Percentiles rank a stretch among this genome's conserved stretches.
Evolutionary conservation across 2,329 filamentous ascomycete genomes (phyloP).

Genomic region (Simplicillium sp.): DNA sequence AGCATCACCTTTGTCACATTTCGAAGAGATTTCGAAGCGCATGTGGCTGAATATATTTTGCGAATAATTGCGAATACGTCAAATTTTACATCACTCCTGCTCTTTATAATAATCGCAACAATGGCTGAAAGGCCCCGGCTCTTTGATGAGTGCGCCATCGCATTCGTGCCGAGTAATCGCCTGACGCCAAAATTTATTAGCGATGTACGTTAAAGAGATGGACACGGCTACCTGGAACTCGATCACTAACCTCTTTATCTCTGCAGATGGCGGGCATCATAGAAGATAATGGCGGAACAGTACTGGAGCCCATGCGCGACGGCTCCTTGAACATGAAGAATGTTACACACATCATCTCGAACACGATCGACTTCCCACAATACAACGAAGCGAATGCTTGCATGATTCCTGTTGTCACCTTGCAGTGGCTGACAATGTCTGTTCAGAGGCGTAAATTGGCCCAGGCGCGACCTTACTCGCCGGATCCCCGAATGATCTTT

Average conservation of each 20-base stretch:
- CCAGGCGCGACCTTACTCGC: conserved; percentile 76
- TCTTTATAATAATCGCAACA: background rate
- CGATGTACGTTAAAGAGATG: conserved; percentile 20
- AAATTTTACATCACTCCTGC: too few relatives aligned
- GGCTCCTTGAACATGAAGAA: conserved; percentile 37
- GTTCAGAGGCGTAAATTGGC: conserved; percentile 60
- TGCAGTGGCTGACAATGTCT: conserved; percentile 69
- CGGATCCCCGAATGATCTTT: conserved; percentile 85
- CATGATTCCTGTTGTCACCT: conserved; percentile 77
- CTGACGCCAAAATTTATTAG: conserved; percentile 29
- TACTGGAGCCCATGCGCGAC: conserved; percentile 36
- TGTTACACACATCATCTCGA: conserved; percentile 51
- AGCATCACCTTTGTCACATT: conserved; percentile 1
- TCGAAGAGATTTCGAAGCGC: background rate
- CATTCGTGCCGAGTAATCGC: conserved; percentile 33
- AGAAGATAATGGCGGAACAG: conserved; percentile 38
- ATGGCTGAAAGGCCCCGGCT: conserved; percentile 21
- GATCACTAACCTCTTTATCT: too few relatives aligned
- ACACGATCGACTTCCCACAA: conserved; percentile 84
- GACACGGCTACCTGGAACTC: too few relatives aligned
- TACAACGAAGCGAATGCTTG: conserved; percentile 65
- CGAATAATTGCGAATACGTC: background rate
- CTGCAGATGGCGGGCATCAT: conserved; percentile 31
- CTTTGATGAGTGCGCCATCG: conserved; percentile 33
- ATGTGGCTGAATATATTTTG: background rate